Evolutionary conservation across 2,329 filamentous ascomycete species (phyloP), one percentile per base, ranked within the genome.

Genomic region (Eutypella sp.): DNA sequence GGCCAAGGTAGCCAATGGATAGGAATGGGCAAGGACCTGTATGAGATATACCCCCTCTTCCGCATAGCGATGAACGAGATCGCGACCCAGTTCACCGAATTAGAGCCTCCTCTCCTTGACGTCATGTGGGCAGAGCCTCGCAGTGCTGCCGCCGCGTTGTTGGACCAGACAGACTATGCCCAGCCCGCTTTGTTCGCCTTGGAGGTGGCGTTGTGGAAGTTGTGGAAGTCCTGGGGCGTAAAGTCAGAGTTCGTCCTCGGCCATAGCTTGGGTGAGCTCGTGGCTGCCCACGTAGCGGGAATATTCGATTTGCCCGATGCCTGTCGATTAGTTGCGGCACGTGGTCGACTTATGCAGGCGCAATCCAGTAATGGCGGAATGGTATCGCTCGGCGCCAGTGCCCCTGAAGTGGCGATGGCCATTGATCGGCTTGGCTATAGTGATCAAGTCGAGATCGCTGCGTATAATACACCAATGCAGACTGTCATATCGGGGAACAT

Each of bases 141-240:
- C 13, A 60, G 47, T 42, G 39, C 44, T 7, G 36, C 15, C 5
- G 57, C 59, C 13, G 20, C 46, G 15, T 48, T 62, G 40, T 44
- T 67, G 15, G 25, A 57, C 24, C 57, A 57, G 11, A 61, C 63
- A 2, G 61, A 64, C 40, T 62, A 56, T 47, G 54, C 59, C 19
- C 65, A 67, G 49, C 55, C 64, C 18, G 60, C 62, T 22, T 47
- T 67, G 11, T 67, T 66, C 39, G 52, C 63, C 7, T 41, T 67
- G 11, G 58, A 67, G 40, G 57, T 65, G 5, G 57, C 61, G 1
- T 50, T 67, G 7, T 64, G 55, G 50, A 45, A 50, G 18, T 42
- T 65, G 8, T 67, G 65, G 60, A 34, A 57, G 44, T 56, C 50
- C 22, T 61, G 56, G 53, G 63, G 63, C 5, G 50, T 67, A 19